These are phyloP conservation scores for Drechslerella stenobrocha DNA, from an alignment of 2,329 filamentous ascomycete species.

Conservation along the genomic window DNA sequence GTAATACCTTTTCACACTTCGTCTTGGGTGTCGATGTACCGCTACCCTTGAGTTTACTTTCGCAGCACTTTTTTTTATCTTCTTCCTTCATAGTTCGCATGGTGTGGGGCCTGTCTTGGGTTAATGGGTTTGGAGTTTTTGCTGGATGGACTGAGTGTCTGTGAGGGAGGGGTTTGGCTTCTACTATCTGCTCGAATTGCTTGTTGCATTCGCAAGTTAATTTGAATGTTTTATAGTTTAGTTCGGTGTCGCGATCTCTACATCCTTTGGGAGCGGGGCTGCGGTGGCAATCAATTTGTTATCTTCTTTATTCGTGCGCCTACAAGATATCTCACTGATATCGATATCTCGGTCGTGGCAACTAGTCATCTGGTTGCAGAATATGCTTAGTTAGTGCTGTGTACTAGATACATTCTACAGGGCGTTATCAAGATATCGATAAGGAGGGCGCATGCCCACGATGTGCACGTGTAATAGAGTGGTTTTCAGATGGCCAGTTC, in stretches of 20 bases:
- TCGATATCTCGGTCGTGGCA: not conserved
- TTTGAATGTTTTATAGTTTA: constrained; percentile 9
- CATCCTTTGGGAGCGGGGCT: constrained; percentile 40
- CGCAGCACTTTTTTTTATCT: constrained; percentile 4
- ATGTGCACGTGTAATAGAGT: no score
- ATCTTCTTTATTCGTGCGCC: constrained; percentile 2
- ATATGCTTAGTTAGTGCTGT: no score
- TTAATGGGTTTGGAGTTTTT: constrained; percentile 28
- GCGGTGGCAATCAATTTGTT: not conserved
- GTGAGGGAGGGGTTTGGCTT: constrained; percentile 13
- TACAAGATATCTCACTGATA: no score
- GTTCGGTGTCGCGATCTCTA: constrained; percentile 6
- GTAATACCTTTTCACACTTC: not conserved
- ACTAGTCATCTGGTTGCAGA: no score
- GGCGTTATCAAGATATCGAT: not conserved
- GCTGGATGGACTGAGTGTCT: constrained; percentile 43
- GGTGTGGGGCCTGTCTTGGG: constrained; percentile 33
- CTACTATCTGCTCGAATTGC: constrained; percentile 9
- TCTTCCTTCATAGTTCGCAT: constrained; percentile 22
- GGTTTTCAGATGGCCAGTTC: no score
- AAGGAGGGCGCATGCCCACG: no score
- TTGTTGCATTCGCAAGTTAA: not conserved
- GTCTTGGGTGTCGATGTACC: not conserved
- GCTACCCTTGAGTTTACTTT: not conserved
- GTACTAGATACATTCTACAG: not conserved